phyloP scores from a whole-genome alignment of 1,284 basidiomycete genomes.

The Pholiota adiposa region DNA sequence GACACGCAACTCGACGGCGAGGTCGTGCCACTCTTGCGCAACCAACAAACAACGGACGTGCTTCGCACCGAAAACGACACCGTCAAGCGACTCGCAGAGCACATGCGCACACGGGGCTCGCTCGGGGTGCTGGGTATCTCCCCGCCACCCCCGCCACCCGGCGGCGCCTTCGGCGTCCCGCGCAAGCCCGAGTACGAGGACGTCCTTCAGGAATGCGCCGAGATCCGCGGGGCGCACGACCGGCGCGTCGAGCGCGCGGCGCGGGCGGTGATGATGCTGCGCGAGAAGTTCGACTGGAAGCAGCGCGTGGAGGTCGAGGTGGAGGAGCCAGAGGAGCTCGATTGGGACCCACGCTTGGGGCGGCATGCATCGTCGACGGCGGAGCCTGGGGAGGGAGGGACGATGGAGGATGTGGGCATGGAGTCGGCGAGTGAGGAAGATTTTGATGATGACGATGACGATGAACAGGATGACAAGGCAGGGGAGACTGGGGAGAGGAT shows the following conservation, averaged over 20 bases:
- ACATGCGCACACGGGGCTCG: slow-evolving; percentile 62
- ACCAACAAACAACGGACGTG: slow-evolving; percentile 77
- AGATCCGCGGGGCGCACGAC: slow-evolving; percentile 71
- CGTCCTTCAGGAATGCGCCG: slow-evolving; percentile 65
- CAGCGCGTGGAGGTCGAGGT: slow-evolving; percentile 72
- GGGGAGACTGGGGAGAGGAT: slow-evolving; percentile 10
- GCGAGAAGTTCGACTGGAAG: slow-evolving; percentile 80
- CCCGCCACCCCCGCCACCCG: slow-evolving; percentile 21
- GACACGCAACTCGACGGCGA: slow-evolving; percentile 73
- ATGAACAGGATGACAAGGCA: slow-evolving; percentile 18
- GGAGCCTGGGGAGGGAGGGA: slow-evolving; percentile 24
- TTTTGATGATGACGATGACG: slow-evolving; percentile 19
- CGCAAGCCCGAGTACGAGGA: slow-evolving; percentile 57
- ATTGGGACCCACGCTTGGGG: slow-evolving; percentile 59
- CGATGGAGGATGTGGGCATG: slow-evolving; percentile 35
- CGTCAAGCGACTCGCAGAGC: slow-evolving; percentile 68
- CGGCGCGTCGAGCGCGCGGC: slow-evolving; percentile 71
- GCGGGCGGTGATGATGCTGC: slow-evolving; percentile 70
- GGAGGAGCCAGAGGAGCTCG: slow-evolving; percentile 75
- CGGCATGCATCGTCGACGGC: slow-evolving; percentile 5
- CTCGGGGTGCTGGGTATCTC: slow-evolving; percentile 6
- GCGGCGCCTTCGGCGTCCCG: slow-evolving; percentile 31
- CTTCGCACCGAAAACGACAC: slow-evolving; percentile 68
- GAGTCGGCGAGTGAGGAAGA: slow-evolving; percentile 29
- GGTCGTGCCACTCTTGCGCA: slow-evolving; percentile 71